phyloP scores from a whole-genome alignment of 345 rosid species.

The Mallotus nudiflorus region DNA sequence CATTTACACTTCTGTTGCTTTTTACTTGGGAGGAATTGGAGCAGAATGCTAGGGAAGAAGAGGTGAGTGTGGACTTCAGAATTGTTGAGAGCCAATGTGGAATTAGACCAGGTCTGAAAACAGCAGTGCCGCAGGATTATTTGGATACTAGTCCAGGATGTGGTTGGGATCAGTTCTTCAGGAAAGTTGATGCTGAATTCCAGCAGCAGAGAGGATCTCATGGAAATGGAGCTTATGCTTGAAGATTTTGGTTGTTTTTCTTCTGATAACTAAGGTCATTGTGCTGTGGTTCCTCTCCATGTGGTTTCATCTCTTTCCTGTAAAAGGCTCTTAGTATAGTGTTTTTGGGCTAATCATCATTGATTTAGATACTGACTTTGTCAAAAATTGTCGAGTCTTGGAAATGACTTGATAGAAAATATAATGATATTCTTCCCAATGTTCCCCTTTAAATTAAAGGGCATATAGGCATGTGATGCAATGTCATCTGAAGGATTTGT shows the following conservation, averaged over 20 bases:
- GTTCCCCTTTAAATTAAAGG: neutral
- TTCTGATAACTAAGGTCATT: neutral
- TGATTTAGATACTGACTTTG: neutral
- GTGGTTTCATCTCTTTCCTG: too few species aligned
- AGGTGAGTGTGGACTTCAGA: slow-evolving; percentile 46
- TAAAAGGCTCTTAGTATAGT: too few species aligned
- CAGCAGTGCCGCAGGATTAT: slow-evolving; percentile 71
- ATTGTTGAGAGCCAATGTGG: slow-evolving; percentile 61
- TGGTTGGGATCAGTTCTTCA: slow-evolving; percentile 78
- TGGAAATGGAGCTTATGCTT: slow-evolving; percentile 30
- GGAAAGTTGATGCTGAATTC: slow-evolving; percentile 55
- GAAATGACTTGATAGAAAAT: neutral
- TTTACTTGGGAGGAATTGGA: slow-evolving; percentile 82
- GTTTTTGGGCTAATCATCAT: too few species aligned
- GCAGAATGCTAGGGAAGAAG: slow-evolving; percentile 20
- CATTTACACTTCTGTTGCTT: slow-evolving; percentile 66
- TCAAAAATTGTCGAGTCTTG: neutral
- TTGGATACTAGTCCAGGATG: slow-evolving; percentile 62
- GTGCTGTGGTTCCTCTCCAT: neutral
- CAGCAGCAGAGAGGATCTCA: slow-evolving; percentile 29
- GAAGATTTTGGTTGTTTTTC: neutral
- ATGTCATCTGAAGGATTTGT: neutral
- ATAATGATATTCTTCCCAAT: neutral
- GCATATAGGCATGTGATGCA: neutral
- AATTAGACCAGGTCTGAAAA: slow-evolving; percentile 67